phyloP scores from a whole-genome alignment of 164 flowering plant genomes.

The Sedum album region DNA sequence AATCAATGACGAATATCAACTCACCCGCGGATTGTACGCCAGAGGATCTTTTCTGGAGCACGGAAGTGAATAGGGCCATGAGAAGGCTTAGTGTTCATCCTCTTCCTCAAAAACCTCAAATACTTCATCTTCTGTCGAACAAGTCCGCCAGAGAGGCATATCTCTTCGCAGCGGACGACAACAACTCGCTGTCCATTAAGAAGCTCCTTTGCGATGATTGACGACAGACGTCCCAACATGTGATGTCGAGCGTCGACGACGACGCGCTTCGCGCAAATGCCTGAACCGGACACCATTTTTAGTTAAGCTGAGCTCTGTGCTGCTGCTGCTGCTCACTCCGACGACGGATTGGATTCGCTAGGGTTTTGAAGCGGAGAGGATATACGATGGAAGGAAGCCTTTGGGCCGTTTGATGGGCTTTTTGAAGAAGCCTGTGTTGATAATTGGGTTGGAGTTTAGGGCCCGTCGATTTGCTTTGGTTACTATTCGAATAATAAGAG shows the following conservation, averaged over 20 bases:
- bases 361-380: background rate
- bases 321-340: background rate
- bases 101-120: slow-evolving; percentile 58
- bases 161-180: slow-evolving; percentile 81
- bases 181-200: slow-evolving; percentile 74
- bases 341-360: background rate
- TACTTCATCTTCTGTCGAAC: slow-evolving; percentile 92
- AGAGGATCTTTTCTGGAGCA: slow-evolving; percentile 78
- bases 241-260: slow-evolving; percentile 83
- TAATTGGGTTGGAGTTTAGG: too few relatives aligned
- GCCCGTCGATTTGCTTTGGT: too few relatives aligned
- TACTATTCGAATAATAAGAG: too few relatives aligned
- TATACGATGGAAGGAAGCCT: too few relatives aligned
- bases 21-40: slow-evolving; percentile 85
- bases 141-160: slow-evolving; percentile 74
- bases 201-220: slow-evolving; percentile 73
- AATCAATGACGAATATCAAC: background rate
- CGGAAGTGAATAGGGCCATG: slow-evolving; percentile 93
- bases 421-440: too few relatives aligned
- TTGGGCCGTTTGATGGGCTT: too few relatives aligned
- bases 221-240: slow-evolving; percentile 75
- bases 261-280: slow-evolving; percentile 56
- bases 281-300: slow-evolving; percentile 78
- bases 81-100: slow-evolving; percentile 89
- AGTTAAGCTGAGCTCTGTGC: background rate